Evolutionary conservation across 441 rosid genomes (phyloP).

Genomic region (Croton setiger): DNA sequence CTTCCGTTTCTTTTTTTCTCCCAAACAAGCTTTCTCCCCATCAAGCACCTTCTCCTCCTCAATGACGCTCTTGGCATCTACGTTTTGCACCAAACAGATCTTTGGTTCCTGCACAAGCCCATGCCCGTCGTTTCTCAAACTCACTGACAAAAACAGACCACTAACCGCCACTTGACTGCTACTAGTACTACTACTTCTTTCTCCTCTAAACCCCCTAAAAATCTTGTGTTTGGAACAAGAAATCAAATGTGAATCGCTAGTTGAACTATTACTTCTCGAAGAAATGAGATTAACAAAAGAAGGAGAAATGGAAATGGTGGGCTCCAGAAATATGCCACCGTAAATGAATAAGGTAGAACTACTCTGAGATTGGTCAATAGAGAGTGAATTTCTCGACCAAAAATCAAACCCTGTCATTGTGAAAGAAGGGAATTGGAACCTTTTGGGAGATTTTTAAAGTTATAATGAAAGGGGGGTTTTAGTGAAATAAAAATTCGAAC

Average conservation of each 20-base stretch:
- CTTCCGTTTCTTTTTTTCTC: slow-evolving; percentile 26
- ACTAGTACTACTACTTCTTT: slow-evolving; percentile 9
- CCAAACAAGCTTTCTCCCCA: slow-evolving; percentile 5
- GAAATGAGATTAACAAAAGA: slow-evolving; percentile 47
- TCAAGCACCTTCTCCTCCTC: slow-evolving; percentile 18
- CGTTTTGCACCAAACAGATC: slow-evolving; percentile 30
- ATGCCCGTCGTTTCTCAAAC: slow-evolving; percentile 48
- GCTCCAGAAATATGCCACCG: slow-evolving; percentile 72
- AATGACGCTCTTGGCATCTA: slow-evolving; percentile 19
- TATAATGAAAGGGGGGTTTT: not conserved
- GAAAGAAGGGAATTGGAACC: not conserved
- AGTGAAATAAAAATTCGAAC: not conserved
- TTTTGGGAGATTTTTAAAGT: not conserved
- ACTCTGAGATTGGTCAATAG: slow-evolving; percentile 11
- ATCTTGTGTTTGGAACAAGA: slow-evolving; percentile 20
- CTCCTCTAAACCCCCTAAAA: slow-evolving; percentile 24
- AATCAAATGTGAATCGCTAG: slow-evolving; percentile 16
- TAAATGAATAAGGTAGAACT: slow-evolving; percentile 24
- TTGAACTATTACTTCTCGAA: slow-evolving; percentile 16
- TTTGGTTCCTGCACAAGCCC: slow-evolving; percentile 30
- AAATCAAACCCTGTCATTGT: slow-evolving; percentile 34
- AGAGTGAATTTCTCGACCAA: slow-evolving; percentile 24
- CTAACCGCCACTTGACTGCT: slow-evolving; percentile 15
- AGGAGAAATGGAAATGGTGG: slow-evolving; percentile 40
- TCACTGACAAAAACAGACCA: slow-evolving; percentile 44